phyloP scores from a whole-genome alignment of 176 grass and related monocot genomes.

The Areca catechu region DNA sequence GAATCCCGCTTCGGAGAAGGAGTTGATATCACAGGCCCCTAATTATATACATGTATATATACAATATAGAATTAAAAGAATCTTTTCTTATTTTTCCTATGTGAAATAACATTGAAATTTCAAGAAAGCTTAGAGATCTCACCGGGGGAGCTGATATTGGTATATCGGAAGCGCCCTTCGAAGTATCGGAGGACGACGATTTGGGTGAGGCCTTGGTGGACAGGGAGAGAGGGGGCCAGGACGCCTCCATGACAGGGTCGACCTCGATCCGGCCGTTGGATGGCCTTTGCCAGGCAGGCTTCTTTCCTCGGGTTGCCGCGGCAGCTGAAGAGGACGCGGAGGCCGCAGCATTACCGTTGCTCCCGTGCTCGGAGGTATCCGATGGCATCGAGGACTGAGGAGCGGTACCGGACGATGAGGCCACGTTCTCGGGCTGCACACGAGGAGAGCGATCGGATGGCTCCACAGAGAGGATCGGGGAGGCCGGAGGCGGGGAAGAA shows the following conservation, averaged over 20 bases:
- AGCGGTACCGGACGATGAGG: neutral
- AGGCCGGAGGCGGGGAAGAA: neutral
- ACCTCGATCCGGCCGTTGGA: slow-evolving; percentile 19
- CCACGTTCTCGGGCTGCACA: slow-evolving; percentile 16
- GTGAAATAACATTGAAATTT: neutral
- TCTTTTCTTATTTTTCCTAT: neutral
- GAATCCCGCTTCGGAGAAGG: slow-evolving; percentile 2
- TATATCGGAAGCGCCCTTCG: slow-evolving; percentile 29
- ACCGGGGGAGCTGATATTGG: slow-evolving; percentile 4
- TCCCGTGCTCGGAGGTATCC: slow-evolving; percentile 1
- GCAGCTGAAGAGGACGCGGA: slow-evolving; percentile 1
- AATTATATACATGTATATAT: neutral
- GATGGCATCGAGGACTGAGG: slow-evolving; percentile 7
- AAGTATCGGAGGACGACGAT: slow-evolving; percentile 4
- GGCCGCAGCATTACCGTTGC: neutral
- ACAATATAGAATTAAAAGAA: slow-evolving; percentile 16
- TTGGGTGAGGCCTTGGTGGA: slow-evolving; percentile 17
- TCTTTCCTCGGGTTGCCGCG: slow-evolving; percentile 22
- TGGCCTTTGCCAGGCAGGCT: slow-evolving; percentile 40
- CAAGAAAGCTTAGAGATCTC: neutral
- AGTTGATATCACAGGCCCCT: slow-evolving; percentile 1
- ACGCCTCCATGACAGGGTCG: slow-evolving; percentile 46
- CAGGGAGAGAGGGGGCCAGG: slow-evolving; percentile 85
- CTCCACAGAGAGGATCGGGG: neutral
- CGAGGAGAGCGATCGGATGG: slow-evolving; percentile 1